Evolutionary conservation across 495 filamentous ascomycete species (phyloP), one percentile per base, ranked within the genome.

Genomic region (Penicillium diatomitis): DNA sequence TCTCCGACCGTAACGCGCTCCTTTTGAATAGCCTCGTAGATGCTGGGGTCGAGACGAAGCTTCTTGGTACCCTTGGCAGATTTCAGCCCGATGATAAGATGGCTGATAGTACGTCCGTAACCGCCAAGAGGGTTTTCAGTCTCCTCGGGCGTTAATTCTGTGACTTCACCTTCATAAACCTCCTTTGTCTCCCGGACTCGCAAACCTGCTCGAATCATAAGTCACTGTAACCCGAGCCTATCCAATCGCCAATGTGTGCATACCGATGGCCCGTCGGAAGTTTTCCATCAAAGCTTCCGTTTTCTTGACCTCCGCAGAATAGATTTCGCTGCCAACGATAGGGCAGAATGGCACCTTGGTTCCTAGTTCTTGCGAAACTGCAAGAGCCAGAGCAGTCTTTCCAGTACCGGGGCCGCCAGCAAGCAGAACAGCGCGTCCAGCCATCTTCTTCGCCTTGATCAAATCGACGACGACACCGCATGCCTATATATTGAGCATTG

Each of bases 211-310:
- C 9, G 32, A 9, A 32, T 2, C 34, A 10, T 36, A 7, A 7
- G 34, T 36, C 34, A 7, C 34, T 36, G 20, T 20, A 20, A 20
- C 20, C 20, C 0, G 43, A 28, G 27, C 33, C 10, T 44, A 6
- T 8, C 9, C 41, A 5, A 27, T 53, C 31, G 39, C 8, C 30
- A 29, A 31, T 6, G 34, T 57, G 20, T 29, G 50, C 72, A 49
- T 70, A 74, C 92, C 92, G 62, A 97, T 98, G 38, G 92, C 91
- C 63, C 90, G 74, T 65, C 92, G 80, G 68, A 98, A 98, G 66
- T 96, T 95, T 75, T 98, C 92, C 88, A 96, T 96, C 61, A 98
- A 73, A 35, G 92, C 86, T 67, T 98, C 92, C 12, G 92, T 97
- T 80, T 98, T 98, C 80, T 96, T 96, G 49, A 98, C 88, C 68